Conservation (phyloP, 192 early-diverging fungal genomes). For the Dimargaris cristalligena region DNA sequence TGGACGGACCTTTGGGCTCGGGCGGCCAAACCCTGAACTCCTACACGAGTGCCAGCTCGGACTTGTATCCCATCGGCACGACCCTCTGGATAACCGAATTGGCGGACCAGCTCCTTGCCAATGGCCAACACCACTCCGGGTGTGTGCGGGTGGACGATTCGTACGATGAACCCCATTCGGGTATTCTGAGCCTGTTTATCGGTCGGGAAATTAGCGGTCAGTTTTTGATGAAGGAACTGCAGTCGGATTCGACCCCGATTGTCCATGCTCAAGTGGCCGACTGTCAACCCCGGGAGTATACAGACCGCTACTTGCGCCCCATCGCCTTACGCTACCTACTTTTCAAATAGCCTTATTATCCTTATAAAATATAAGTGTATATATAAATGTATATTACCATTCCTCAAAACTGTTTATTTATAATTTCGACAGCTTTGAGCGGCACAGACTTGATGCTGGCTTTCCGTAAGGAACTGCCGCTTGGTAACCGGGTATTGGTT, state of each 20-base stretch:
- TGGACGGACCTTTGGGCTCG: background rate
- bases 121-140: background rate
- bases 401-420: too few species aligned
- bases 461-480: too few species aligned
- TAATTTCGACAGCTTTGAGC: too few species aligned
- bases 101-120: background rate
- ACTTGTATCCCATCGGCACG: background rate
- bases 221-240: too few species aligned
- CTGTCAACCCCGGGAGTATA: background rate
- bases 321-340: background rate
- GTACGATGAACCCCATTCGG: background rate
- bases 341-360: background rate
- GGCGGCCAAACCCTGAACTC: background rate
- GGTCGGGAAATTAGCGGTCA: background rate
- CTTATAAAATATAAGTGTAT: too few species aligned
- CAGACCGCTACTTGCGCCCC: background rate
- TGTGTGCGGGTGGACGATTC: background rate
- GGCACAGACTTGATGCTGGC: too few species aligned
- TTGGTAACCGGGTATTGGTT: too few species aligned
- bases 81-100: background rate
- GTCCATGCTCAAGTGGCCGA: too few species aligned
- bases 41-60: background rate
- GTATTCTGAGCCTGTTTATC: background rate
- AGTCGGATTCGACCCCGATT: too few species aligned
- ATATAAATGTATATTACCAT: too few species aligned